Conservation (phyloP, 1,284 basidiomycete genomes). For the Malassezia japonica region DNA sequence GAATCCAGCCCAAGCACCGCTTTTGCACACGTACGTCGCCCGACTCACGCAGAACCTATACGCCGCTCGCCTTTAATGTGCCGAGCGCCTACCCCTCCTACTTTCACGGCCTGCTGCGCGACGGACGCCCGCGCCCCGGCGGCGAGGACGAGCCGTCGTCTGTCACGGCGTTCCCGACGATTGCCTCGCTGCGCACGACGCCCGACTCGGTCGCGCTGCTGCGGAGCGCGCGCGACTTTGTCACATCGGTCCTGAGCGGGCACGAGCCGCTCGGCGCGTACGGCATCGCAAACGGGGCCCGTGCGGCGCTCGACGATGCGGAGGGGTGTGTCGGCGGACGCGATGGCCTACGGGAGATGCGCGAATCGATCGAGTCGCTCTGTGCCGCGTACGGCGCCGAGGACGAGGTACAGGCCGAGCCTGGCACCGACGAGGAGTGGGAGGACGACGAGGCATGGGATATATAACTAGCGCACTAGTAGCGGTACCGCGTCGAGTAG, state of each 20-base stretch:
- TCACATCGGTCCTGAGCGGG: conserved; percentile 24
- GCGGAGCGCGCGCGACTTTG: conserved; percentile 19
- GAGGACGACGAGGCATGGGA: conserved; percentile 35
- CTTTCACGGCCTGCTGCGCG: conserved; percentile 20
- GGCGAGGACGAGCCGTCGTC: neutral
- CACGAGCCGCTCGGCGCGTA: conserved; percentile 26
- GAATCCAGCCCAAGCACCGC: neutral
- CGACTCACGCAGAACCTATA: conserved; percentile 15
- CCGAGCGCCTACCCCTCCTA: conserved; percentile 26
- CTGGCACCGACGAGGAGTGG: conserved; percentile 22
- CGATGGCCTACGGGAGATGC: conserved; percentile 34
- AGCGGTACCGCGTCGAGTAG: conserved; percentile 37
- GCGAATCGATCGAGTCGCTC: conserved; percentile 33
- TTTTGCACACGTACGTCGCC: conserved; percentile 2
- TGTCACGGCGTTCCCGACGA: conserved; percentile 19
- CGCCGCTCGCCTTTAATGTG: conserved; percentile 28
- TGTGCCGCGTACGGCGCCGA: conserved; percentile 29
- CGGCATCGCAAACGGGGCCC: conserved; percentile 20
- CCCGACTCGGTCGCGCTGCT: conserved; percentile 24
- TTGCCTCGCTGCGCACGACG: conserved; percentile 26
- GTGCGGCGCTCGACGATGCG: conserved; percentile 15
- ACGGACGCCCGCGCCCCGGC: conserved; percentile 9
- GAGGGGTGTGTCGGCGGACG: conserved; percentile 21
- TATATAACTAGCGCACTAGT: conserved; percentile 18
- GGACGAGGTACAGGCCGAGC: conserved; percentile 12